Evolutionary conservation across 1,139 yeast genomes (phyloP).

Genomic region (Starmera stellimalicola): DNA sequence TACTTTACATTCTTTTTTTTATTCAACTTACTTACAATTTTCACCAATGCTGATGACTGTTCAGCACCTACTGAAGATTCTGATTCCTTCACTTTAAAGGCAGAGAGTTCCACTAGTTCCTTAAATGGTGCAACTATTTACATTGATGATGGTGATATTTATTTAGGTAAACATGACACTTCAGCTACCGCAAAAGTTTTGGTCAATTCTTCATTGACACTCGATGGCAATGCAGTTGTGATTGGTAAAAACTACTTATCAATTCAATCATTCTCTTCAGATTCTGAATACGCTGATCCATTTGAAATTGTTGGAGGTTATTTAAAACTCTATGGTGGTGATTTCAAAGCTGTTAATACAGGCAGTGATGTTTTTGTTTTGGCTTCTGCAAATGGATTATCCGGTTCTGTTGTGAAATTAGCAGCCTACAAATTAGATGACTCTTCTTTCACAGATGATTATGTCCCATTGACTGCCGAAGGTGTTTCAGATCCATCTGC

Average conservation of each 20-base stretch:
- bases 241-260: constrained; percentile 6
- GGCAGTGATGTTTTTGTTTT: constrained; percentile 4
- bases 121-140: not conserved
- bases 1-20: no score
- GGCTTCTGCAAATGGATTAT: constrained; percentile 2
- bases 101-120: not conserved
- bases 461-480: not conserved
- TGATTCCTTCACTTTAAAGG: not conserved
- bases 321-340: constrained; percentile 4
- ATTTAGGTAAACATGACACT: not conserved
- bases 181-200: not conserved
- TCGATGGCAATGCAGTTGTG: constrained; percentile 1
- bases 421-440: not conserved
- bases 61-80: not conserved
- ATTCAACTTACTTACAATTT: no score
- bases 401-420: not conserved
- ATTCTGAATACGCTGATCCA: constrained; percentile 2
- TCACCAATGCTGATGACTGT: not conserved
- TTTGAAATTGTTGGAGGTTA: constrained; percentile 1
- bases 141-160: constrained; percentile 1
- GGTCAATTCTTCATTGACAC: not conserved
- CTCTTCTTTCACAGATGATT: not conserved
- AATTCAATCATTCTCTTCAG: not conserved
- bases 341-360: constrained; percentile 5
- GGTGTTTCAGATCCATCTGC: constrained; percentile 1